Evolutionary conservation across 305 asterid species (phyloP), one percentile per base, ranked within the genome.

Genomic region (Fraxinus sp.): DNA sequence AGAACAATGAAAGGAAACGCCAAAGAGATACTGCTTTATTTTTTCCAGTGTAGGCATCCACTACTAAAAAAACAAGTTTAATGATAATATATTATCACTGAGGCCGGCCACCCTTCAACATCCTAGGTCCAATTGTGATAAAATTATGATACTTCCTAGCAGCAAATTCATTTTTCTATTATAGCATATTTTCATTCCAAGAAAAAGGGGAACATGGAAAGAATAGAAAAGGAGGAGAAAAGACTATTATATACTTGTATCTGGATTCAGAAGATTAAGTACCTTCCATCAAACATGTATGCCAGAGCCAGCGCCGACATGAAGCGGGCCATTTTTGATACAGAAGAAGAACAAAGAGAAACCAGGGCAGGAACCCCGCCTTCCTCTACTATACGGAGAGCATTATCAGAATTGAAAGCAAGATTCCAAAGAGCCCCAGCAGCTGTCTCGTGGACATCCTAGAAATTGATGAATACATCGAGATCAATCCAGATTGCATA

Each of bases 341-440:
- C 80, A 52, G 98, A 93, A 32, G 94, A 85, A 81, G 94, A 91
- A 79, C 98, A 95, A 78, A 95, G 92, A 87, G 90, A 88, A 80
- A 88, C 97, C 4, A 95, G 86, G 59, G 92, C 93, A n/a, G 92
- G 91, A 86, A 95, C 98, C n/a, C 98, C 98, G 13, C 97, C 98
- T 89, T 93, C 98, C 85, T 92, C 98, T 78, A 93, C 95, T 71
- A 95, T 93, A 55, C 97, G 97, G 37, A 95, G 91, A 72, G 98
- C 98, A 85, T 95, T 95, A 22, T 97, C 96, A 30, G 98, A 93
- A 83, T 93, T 91, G 87, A 93, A 93, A 79, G 98, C 98, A 80
- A 95, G 98, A 84, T 95, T 95, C 98, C 98, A 95, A 81, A 95
- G 98, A 68, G 98, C 98, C 76, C 98, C 98, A 26, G 97, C 97